phyloP scores from a whole-genome alignment of 257 asterid species.

The Nicotiana otophora region DNA sequence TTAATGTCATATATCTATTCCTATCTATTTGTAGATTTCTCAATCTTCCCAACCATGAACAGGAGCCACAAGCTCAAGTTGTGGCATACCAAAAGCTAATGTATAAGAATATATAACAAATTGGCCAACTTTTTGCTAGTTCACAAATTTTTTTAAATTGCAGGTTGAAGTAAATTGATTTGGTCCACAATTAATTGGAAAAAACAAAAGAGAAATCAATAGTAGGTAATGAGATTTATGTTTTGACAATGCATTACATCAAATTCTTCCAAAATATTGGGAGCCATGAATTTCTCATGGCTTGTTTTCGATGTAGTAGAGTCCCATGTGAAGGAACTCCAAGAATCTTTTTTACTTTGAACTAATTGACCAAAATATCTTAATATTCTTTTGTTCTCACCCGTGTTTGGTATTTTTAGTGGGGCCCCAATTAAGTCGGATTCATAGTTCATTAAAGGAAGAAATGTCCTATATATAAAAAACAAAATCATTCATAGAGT shows the following conservation, averaged over 20 bases:
- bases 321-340: neutral
- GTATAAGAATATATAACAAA: neutral
- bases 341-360: neutral
- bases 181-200: neutral
- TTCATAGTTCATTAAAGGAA: fast-evolving
- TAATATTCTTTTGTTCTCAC: neutral
- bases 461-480: neutral
- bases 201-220: no score
- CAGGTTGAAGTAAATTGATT: neutral
- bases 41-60: neutral
- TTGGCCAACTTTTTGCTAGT: neutral
- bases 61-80: neutral
- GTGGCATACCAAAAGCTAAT: neutral
- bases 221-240: neutral
- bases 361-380: neutral
- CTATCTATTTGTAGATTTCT: neutral
- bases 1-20: neutral
- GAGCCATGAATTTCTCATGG: neutral
- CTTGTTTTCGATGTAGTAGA: neutral
- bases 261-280: neutral
- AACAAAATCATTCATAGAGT: no score
- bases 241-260: neutral
- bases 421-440: neutral
- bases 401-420: no score
- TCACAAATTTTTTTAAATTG: neutral